Percentiles rank a stretch among this genome's conserved stretches.
Conservation (phyloP, 352 stramenopile species). For the Discostella stelligera region DNA sequence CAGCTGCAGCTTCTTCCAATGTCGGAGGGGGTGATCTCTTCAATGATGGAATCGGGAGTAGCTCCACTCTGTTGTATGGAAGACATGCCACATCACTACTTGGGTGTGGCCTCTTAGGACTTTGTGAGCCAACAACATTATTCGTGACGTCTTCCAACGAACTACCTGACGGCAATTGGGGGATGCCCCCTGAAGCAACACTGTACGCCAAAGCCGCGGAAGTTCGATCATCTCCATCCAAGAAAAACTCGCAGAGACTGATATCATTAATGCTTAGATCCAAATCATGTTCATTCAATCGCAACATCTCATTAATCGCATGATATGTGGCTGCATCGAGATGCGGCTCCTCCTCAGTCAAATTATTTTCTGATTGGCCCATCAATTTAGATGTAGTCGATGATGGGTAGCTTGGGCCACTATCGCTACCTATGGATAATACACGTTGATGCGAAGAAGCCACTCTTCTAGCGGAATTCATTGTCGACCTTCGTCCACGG, state of each 20-base stretch:
- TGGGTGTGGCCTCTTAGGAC: background rate
- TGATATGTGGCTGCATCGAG: conserved; percentile 24
- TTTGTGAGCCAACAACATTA: background rate
- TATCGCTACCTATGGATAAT: conserved; percentile 6
- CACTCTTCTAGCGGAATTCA: conserved; percentile 1
- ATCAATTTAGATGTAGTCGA: conserved; percentile 14
- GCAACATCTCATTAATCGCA: conserved; percentile 52
- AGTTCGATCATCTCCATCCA: conserved; percentile 53
- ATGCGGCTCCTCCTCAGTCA: background rate
- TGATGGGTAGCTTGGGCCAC: background rate
- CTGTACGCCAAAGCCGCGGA: conserved; percentile 64
- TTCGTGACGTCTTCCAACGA: conserved; percentile 1
- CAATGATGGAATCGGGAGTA: conserved; percentile 31
- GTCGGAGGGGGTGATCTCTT: conserved; percentile 6
- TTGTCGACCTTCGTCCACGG: conserved; percentile 18
- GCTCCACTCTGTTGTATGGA: conserved; percentile 29
- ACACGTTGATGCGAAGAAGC: conserved; percentile 4
- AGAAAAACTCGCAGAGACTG: conserved; percentile 67
- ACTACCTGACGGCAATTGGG: background rate
- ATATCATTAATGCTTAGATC: conserved; percentile 31
- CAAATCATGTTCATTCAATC: conserved; percentile 25
- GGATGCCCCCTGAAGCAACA: conserved; percentile 8
- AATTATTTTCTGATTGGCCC: background rate
- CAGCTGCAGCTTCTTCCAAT: conserved; percentile 27
- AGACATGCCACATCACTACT: background rate